Evolutionary conservation across 2,329 filamentous ascomycete species (phyloP).

Genomic region (Claviceps digitariae): DNA sequence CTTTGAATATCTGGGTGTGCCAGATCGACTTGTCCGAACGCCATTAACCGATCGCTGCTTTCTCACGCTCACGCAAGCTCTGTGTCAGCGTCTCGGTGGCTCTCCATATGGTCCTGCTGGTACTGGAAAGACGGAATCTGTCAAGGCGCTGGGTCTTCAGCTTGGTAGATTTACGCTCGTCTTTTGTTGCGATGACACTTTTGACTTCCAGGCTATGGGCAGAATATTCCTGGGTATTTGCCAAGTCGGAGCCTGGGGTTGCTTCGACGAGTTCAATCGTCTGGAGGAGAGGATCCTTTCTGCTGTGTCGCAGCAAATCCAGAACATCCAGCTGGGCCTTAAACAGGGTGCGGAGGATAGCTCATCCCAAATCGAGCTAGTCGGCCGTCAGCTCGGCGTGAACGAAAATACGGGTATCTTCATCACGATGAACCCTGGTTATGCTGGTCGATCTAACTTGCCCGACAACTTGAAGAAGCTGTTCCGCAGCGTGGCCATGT

Average conservation of each 20-base stretch:
- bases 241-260: slow-evolving; percentile 97
- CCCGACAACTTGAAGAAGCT: slow-evolving; percentile 99
- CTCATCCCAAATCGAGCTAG: slow-evolving; percentile 82
- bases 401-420: slow-evolving; percentile 95
- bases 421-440: slow-evolving; percentile 99
- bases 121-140: slow-evolving; percentile 97
- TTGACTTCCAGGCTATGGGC: slow-evolving; percentile 99
- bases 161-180: slow-evolving; percentile 95
- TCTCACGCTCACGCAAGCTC: slow-evolving; percentile 87
- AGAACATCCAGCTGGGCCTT: slow-evolving; percentile 95
- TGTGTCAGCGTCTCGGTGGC: slow-evolving; percentile 88
- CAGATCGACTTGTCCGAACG: slow-evolving; percentile 89
- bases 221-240: slow-evolving; percentile 98
- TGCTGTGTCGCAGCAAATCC: slow-evolving; percentile 96
- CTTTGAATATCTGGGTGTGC: slow-evolving; percentile 94
- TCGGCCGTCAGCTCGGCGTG: slow-evolving; percentile 79
- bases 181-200: slow-evolving; percentile 98
- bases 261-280: slow-evolving; percentile 99
- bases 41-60: slow-evolving; percentile 97
- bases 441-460: slow-evolving; percentile 93
- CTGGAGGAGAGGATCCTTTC: slow-evolving; percentile 95
- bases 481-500: slow-evolving; percentile 99
- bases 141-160: slow-evolving; percentile 93
- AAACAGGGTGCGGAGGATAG: slow-evolving; percentile 72
- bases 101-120: slow-evolving; percentile 95